A percentile compares a stretch with the other conserved stretches of the same genome.
Evolutionary conservation across 2,329 filamentous ascomycete genomes (phyloP).

Genomic region (Claviceps africana): DNA sequence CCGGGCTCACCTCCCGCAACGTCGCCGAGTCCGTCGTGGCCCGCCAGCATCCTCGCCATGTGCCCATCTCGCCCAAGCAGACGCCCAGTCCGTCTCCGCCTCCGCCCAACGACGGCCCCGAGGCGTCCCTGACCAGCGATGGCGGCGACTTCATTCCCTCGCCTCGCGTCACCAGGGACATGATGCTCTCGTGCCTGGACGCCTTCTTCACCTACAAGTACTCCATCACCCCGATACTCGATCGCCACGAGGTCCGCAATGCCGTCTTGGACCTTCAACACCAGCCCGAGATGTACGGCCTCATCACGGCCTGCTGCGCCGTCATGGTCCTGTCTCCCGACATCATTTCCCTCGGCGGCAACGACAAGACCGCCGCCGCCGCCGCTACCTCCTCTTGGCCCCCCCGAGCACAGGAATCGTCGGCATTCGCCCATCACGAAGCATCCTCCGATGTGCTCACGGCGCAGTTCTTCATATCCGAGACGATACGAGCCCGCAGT

Average conservation of each 20-base stretch:
- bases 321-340: slow-evolving; percentile 16
- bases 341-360: slow-evolving; percentile 7
- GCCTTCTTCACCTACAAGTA: slow-evolving; percentile 22
- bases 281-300: slow-evolving; percentile 13
- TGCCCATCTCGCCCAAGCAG: neutral
- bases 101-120: neutral
- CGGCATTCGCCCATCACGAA: neutral
- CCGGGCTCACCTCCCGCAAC: too few species aligned
- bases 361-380: neutral
- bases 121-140: slow-evolving; percentile 4
- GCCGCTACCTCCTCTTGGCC: too few species aligned
- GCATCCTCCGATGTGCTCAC: slow-evolving; percentile 3
- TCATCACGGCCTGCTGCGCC: slow-evolving; percentile 17
- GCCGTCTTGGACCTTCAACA: slow-evolving; percentile 5
- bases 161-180: slow-evolving; percentile 1
- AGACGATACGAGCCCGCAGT: slow-evolving; percentile 14
- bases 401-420: neutral
- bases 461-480: slow-evolving; percentile 14
- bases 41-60: neutral
- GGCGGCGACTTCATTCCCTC: slow-evolving; percentile 3
- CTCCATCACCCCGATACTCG: slow-evolving; percentile 18
- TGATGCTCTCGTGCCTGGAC: slow-evolving; percentile 15
- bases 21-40: too few species aligned
- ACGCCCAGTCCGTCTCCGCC: neutral
- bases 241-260: slow-evolving; percentile 11